phyloP scores from a whole-genome alignment of 2,329 filamentous ascomycete species.

The Fusarium sp. region DNA sequence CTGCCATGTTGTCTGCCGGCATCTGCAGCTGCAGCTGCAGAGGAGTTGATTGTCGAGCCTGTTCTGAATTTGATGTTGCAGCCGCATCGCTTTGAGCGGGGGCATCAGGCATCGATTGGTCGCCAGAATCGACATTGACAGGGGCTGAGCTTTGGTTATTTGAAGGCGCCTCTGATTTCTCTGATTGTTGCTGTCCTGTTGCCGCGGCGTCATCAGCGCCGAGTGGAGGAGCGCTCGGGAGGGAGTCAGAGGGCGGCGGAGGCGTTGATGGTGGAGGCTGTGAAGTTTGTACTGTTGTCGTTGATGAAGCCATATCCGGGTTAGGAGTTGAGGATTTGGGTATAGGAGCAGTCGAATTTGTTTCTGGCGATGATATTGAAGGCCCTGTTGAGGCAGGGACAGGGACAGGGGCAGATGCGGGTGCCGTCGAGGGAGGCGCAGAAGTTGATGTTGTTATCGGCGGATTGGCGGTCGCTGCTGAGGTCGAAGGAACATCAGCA shows the following conservation, averaged over 20 bases:
- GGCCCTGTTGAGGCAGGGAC: constrained; percentile 10
- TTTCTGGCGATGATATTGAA: constrained; percentile 13
- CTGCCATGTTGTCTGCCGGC: constrained; percentile 33
- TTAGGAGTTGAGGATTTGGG: constrained; percentile 14
- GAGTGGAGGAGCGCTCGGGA: constrained; percentile 12
- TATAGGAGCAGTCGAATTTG: constrained; percentile 10
- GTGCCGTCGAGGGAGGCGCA: constrained; percentile 16
- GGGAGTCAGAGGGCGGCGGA: constrained; percentile 26
- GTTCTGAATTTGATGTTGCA: constrained; percentile 17
- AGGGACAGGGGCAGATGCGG: constrained; percentile 7
- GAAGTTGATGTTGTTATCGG: constrained; percentile 27
- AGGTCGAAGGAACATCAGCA: constrained; percentile 4
- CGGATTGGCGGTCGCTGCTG: constrained; percentile 15
- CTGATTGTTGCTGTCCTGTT: constrained; percentile 32
- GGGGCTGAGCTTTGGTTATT: constrained; percentile 20
- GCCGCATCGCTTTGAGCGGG: constrained; percentile 19
- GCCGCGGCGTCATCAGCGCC: constrained; percentile 23
- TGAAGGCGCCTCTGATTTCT: constrained; percentile 35
- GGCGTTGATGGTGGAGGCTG: constrained; percentile 40
- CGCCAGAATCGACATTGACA: constrained; percentile 27
- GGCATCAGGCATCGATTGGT: constrained; percentile 41
- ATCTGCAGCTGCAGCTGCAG: constrained; percentile 34
- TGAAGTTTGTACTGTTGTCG: constrained; percentile 10
- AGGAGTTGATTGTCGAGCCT: constrained; percentile 38
- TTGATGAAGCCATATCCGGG: constrained; percentile 12